Base-by-base conservation (phyloP, 495 filamentous ascomycete species). In the Penicillium verhagenii region DNA sequence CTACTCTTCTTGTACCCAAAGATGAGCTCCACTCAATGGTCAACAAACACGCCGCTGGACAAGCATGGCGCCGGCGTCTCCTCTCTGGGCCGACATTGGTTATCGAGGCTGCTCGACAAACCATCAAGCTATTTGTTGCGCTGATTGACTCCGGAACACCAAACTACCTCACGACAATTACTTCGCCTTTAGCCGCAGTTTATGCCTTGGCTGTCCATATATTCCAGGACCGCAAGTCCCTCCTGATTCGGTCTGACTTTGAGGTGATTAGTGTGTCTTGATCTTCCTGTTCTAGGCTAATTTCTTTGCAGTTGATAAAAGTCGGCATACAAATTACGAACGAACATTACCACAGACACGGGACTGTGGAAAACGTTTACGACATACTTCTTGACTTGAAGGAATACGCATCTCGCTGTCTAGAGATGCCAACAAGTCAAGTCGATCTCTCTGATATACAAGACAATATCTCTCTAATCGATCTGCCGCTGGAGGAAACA, bases 171-270 rank as follows among this genome's bases (percentile, higher is more conserved):
- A 47, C 28, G 2, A 23, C 39, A 11, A 42, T 58, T n/a, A 44
- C 50, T 1, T 58, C 56, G 11, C 56, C 56, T 4, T 25, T 58
- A 7, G 35, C 45, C 16, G 56, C 56, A 14, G 51, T 58, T 2
- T 53, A 49, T 33, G 24, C 38, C 26, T 38, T 58, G 8, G 50
- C 46, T 16, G 50, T 58, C 18, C 50, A 52, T 19, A 58, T 58
- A n/a, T 23, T 50, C 7, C 44, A 44, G 0, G 56, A 53, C 13
- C 24, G 46, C 24, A 44, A 25, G 1, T 58, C 56, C 9, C 37
- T 58, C 3, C 44, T 58, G 4, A 52, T 58, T 45, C 56, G 56
- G 13, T 58, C 56, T 6, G 56, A 58, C 18, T 54, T 49, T 40
- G 56, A 58, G 56, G 56, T 58, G 13, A 47, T 43, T 40, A 11